Base-by-base conservation (phyloP, 2,329 filamentous ascomycete genomes). In the Ustulina deusta region DNA sequence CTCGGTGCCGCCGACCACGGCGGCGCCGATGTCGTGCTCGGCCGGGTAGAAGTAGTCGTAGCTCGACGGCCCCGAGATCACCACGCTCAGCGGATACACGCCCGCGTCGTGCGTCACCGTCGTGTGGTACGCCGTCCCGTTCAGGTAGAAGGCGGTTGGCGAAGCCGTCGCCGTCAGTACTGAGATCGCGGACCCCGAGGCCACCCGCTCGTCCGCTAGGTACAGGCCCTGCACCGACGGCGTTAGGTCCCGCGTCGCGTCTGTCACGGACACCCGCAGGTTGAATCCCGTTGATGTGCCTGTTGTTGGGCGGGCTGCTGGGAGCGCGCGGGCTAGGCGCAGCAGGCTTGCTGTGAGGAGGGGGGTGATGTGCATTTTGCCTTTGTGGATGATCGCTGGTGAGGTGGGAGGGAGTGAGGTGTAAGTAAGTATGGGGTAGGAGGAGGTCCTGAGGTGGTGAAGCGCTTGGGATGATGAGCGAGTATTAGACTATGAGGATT, bases 51-150 rank as follows among this genome's bases (percentile, higher is more conserved):
- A 32, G 32, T 4, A 1, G 49, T 67, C 65, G 42, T 27, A 64
- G 10, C 7, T n/a, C 0, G 36, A 2, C 0, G 65, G 32, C 1
- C 27, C 32, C 1, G 65, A 11, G 48, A 67, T 7, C 11, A 6
- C 6, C 22, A 67, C 38, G 61, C 61, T 64, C 0, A 67, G 55
- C 0, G 65, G 65, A 22, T 67, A 67, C 11, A 67, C 65, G 61
- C 11, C 5, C 1, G 49, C 27, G 42, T 67, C 65, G 54, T 59
- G 54, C 4, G 49, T 56, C 3, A 64, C 13, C 0, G 60, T 67
- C 6, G 61, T 67, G 60, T 59, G 44, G 40, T 56, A 57, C 1
- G 60, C 46, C 1, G 65, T 67, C 2, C 60, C 65, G 65, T 67
- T 67, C 0, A 67, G 60, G 60, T 67, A 67, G 60, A 54, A 67